These are phyloP conservation scores for Pythium coloratum DNA, from an alignment of 352 stramenopile genomes.

Conservation along the genomic window DNA sequence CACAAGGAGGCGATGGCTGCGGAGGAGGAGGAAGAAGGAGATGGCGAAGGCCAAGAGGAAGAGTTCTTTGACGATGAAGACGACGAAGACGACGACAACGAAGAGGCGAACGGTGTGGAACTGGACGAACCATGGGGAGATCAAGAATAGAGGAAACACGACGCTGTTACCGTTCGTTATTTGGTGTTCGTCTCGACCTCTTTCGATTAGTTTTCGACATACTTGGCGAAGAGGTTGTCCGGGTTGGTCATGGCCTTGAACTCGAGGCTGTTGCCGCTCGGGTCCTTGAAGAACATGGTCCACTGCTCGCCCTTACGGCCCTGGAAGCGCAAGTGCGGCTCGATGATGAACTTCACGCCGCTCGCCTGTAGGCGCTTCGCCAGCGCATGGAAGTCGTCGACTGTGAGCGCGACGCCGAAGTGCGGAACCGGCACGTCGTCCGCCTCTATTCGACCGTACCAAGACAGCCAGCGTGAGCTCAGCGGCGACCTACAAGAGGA, in stretches of 20 bases:
- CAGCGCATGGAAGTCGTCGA: conserved; percentile 92
- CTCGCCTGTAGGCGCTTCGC: conserved; percentile 75
- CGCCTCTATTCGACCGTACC: conserved; percentile 50
- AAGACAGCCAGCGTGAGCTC: background rate
- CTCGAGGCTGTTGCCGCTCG: conserved; percentile 97
- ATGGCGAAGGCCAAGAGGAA: conserved; percentile 23
- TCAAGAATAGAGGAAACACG: conserved; percentile 13
- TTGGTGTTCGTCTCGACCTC: background rate
- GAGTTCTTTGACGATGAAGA: conserved; percentile 16
- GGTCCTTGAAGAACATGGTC: conserved; percentile 99
- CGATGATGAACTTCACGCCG: conserved; percentile 94
- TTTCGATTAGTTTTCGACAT: conserved; percentile 71
- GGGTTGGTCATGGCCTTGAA: conserved; percentile 98
- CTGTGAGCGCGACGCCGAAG: conserved; percentile 92
- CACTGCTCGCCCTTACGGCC: conserved; percentile 96
- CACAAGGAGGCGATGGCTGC: conserved; percentile 65
- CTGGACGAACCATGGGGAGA: conserved; percentile 38
- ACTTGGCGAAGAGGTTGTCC: conserved; percentile 98
- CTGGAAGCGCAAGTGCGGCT: conserved; percentile 95
- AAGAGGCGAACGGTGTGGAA: conserved; percentile 41
- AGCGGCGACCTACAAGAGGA: background rate
- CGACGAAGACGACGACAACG: conserved; percentile 30
- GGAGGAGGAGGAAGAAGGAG: conserved; percentile 33
- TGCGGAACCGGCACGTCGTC: conserved; percentile 98
- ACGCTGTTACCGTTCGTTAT: background rate